phyloP scores from a whole-genome alignment of 257 asterid genomes.

The Primulina huaijiensis region DNA sequence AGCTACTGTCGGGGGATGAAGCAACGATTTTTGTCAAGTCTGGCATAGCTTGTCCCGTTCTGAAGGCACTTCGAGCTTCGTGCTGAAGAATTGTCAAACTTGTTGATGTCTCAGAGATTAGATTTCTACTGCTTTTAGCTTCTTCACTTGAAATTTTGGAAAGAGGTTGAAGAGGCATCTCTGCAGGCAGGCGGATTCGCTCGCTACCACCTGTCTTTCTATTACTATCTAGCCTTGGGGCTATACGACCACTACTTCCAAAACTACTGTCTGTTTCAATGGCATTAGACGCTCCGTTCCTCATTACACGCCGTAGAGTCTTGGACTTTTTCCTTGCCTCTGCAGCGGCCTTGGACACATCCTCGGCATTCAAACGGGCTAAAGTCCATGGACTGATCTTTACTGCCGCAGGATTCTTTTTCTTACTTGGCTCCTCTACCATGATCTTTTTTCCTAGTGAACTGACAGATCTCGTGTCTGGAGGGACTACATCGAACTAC shows the following conservation, averaged over 20 bases:
- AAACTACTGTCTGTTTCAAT: conserved; percentile 62
- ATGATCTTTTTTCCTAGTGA: conserved; percentile 66
- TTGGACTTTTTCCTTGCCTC: conserved; percentile 92
- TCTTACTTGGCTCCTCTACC: conserved; percentile 63
- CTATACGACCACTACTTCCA: conserved; percentile 66
- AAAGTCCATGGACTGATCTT: conserved; percentile 97
- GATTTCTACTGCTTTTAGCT: conserved; percentile 33
- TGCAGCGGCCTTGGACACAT: conserved; percentile 90
- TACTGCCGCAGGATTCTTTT: conserved; percentile 70
- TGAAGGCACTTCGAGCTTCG: conserved; percentile 61
- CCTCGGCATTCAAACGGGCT: conserved; percentile 85
- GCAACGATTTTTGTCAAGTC: conserved; percentile 44
- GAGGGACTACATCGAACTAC: conserved; percentile 91
- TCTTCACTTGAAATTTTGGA: conserved; percentile 35
- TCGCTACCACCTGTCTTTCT: conserved; percentile 62
- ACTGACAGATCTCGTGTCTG: conserved; percentile 76
- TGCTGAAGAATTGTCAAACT: conserved; percentile 69
- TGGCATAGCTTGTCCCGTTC: conserved; percentile 38
- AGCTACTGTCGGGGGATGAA: conserved; percentile 90
- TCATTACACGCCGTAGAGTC: conserved; percentile 62
- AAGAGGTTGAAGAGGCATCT: conserved; percentile 50
- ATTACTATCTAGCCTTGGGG: conserved; percentile 46
- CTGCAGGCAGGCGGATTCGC: conserved; percentile 83
- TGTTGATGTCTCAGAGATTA: conserved; percentile 44
- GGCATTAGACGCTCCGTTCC: conserved; percentile 42